Conservation (phyloP, 2,329 filamentous ascomycete genomes). For the Alternaria panax region DNA sequence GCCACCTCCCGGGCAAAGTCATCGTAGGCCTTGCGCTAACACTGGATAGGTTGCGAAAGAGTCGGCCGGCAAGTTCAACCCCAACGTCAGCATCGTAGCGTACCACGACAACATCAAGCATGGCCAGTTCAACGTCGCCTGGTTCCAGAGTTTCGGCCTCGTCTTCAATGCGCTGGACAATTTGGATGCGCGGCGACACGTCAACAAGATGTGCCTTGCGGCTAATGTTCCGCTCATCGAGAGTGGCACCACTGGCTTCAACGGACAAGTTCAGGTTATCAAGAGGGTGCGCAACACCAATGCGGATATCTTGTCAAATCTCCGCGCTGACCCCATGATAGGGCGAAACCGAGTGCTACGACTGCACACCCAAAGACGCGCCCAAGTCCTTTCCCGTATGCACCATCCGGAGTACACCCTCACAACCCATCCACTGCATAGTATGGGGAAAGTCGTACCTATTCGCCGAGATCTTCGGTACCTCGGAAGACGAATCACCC, state of each 20-base stretch:
- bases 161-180: constrained; percentile 99
- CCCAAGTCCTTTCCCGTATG: constrained; percentile 96
- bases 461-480: constrained; percentile 91
- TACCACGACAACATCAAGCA: constrained; percentile 98
- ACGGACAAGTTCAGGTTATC: constrained; percentile 96
- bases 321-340: constrained; percentile 34
- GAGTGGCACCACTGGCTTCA: constrained; percentile 97
- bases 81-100: constrained; percentile 82
- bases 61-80: constrained; percentile 88
- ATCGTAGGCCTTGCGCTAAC: constrained; percentile 27
- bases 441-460: constrained; percentile 99
- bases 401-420: constrained; percentile 95
- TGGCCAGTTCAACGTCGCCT: constrained; percentile 80
- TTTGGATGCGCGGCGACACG: constrained; percentile 88
- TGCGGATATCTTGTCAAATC: not conserved
- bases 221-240: constrained; percentile 91
- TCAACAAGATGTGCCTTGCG: constrained; percentile 96
- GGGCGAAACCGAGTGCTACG: constrained; percentile 92
- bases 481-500: constrained; percentile 83
- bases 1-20: not conserved
- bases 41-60: constrained; percentile 81
- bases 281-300: constrained; percentile 65
- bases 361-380: constrained; percentile 87
- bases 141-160: constrained; percentile 82
- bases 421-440: constrained; percentile 97